Percentiles rank a stretch among this genome's conserved stretches.
Conservation (phyloP, 176 grass and related monocot species). For the Paspalum notatum region DNA sequence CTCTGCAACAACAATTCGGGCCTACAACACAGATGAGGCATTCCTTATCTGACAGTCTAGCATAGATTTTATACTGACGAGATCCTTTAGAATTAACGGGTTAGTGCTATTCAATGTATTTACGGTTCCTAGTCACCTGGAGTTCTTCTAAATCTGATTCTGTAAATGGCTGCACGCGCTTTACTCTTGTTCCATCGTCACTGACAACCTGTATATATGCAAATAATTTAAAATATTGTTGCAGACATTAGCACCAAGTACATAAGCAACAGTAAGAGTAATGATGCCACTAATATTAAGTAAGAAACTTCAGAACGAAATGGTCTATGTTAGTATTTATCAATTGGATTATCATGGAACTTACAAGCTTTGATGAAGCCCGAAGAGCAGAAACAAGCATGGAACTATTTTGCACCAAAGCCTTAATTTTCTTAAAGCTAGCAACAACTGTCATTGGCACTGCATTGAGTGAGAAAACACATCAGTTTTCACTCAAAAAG, state of each 20-base stretch:
- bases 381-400: slow-evolving; percentile 88
- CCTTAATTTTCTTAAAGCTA: slow-evolving; percentile 98
- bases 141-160: slow-evolving; percentile 92
- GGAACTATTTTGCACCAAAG: slow-evolving; percentile 75
- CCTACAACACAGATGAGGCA: slow-evolving; percentile 48
- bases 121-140: slow-evolving; percentile 54
- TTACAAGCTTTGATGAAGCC: slow-evolving; percentile 92
- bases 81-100: slow-evolving; percentile 21
- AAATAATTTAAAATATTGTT: slow-evolving; percentile 33
- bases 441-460: slow-evolving; percentile 94
- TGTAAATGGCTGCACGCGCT: slow-evolving; percentile 76
- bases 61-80: slow-evolving; percentile 17
- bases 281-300: slow-evolving; percentile 25
- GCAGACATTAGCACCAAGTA: slow-evolving; percentile 13
- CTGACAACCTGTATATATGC: slow-evolving; percentile 67
- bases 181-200: slow-evolving; percentile 95
- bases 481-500: slow-evolving; percentile 31
- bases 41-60: slow-evolving; percentile 20
- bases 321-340: neutral
- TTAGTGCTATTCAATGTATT: slow-evolving; percentile 12
- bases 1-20: slow-evolving; percentile 94
- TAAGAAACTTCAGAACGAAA: slow-evolving; percentile 24
- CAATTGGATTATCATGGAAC: slow-evolving; percentile 36
- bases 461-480: slow-evolving; percentile 50
- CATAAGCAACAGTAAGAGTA: slow-evolving; percentile 2